These are phyloP conservation scores for Obelidium mucronatum DNA, from an alignment of 192 early-diverging fungal species.

Conservation along the genomic window DNA sequence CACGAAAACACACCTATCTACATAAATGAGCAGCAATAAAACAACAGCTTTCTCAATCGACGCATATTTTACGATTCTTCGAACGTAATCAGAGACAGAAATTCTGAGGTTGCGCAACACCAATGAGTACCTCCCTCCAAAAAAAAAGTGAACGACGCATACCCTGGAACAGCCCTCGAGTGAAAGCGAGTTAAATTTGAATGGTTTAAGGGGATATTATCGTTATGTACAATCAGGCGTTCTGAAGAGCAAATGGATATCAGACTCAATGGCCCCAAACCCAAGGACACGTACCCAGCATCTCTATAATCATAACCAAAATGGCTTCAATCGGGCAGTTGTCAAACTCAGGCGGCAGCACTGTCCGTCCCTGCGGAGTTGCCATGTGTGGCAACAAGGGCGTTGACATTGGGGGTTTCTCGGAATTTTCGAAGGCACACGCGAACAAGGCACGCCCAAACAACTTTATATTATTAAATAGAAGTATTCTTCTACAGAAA, in stretches of 20 bases:
- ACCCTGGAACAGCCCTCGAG: conserved; percentile 85
- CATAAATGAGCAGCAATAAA: conserved; percentile 88
- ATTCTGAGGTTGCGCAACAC: conserved; percentile 56
- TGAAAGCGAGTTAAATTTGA: conserved; percentile 90
- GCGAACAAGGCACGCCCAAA: too few relatives aligned
- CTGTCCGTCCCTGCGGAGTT: conserved; percentile 4
- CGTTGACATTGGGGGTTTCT: neutral
- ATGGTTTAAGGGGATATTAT: conserved; percentile 63
- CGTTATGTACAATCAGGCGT: conserved; percentile 68
- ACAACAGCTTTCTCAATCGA: conserved; percentile 91
- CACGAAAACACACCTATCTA: conserved; percentile 82
- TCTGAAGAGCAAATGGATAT: conserved; percentile 7
- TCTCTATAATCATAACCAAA: conserved; percentile 44
- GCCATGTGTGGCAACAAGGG: neutral
- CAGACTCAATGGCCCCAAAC: conserved; percentile 9
- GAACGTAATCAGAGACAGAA: conserved; percentile 85
- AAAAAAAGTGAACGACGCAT: conserved; percentile 2
- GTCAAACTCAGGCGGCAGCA: conserved; percentile 31
- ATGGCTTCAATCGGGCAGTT: conserved; percentile 38
- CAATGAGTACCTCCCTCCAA: too few relatives aligned
- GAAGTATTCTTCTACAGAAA: too few relatives aligned
- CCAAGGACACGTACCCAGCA: conserved; percentile 26
- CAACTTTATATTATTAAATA: too few relatives aligned
- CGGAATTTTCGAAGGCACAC: neutral
- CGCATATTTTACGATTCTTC: conserved; percentile 90